Conservation (phyloP, 306 rosid genomes). For the Nissolia schottii region DNA sequence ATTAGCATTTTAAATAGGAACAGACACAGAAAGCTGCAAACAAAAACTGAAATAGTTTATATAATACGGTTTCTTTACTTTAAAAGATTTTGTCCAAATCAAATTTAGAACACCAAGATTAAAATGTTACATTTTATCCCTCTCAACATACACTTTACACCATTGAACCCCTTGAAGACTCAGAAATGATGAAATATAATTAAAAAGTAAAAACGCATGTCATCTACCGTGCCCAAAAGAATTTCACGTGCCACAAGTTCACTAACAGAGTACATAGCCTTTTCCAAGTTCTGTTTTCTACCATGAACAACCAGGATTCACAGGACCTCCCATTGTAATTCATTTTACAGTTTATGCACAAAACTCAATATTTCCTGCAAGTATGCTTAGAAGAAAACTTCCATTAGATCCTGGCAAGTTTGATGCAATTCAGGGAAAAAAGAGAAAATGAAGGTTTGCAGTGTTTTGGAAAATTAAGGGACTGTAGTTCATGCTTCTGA, state of each 20-base stretch:
- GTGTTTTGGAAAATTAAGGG: not conserved
- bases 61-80: not conserved
- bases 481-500: not conserved
- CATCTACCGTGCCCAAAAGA: not conserved
- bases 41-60: not conserved
- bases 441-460: not conserved
- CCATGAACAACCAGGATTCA: not conserved
- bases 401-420: not conserved
- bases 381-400: not conserved
- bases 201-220: not conserved
- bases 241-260: not conserved
- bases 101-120: not conserved
- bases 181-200: not conserved
- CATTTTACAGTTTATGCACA: not conserved
- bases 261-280: not conserved
- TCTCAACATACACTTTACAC: not conserved
- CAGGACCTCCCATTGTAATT: not conserved
- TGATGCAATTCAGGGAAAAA: not conserved
- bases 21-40: constrained; percentile 5
- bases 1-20: constrained; percentile 1
- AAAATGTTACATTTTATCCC: not conserved
- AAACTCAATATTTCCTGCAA: not conserved
- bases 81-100: not conserved
- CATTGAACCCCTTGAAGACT: not conserved
- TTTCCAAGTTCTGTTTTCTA: not conserved